These are phyloP conservation scores for Cutaneotrichosporon mucoides DNA, from an alignment of 1,284 basidiomycete species.

Conservation along the genomic window DNA sequence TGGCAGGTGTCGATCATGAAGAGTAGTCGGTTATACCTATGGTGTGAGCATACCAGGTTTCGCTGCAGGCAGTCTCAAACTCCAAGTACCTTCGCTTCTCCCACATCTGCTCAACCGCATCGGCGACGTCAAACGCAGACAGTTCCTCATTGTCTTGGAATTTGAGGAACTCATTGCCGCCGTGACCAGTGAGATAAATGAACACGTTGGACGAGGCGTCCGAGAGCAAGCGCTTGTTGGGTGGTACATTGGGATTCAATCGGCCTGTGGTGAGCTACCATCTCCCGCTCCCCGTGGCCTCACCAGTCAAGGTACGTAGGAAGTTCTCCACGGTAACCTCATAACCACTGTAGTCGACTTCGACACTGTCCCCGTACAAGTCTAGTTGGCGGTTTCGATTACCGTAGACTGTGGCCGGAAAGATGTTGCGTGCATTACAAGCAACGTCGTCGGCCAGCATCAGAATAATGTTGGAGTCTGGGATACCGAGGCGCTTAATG, in stretches of 20 bases:
- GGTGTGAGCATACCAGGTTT: background rate
- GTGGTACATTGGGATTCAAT: slow-evolving; percentile 64
- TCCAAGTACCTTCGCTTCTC: slow-evolving; percentile 75
- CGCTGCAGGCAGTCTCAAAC: too few species aligned
- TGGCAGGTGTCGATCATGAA: slow-evolving; percentile 99
- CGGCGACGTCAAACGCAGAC: slow-evolving; percentile 89
- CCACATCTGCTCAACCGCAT: slow-evolving; percentile 98
- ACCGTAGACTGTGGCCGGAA: slow-evolving; percentile 86
- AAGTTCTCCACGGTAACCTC: slow-evolving; percentile 98
- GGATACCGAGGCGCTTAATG: slow-evolving; percentile 94
- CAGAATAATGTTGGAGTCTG: slow-evolving; percentile 96
- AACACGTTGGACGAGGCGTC: slow-evolving; percentile 94
- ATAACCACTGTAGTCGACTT: slow-evolving; percentile 96
- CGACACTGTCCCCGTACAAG: slow-evolving; percentile 92
- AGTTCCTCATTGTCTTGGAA: slow-evolving; percentile 99
- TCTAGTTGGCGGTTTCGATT: slow-evolving; percentile 74
- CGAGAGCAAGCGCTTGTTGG: slow-evolving; percentile 83
- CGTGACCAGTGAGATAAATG: slow-evolving; percentile 97
- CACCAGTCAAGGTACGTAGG: slow-evolving; percentile 82
- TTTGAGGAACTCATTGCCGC: slow-evolving; percentile 96
- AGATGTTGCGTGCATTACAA: slow-evolving; percentile 88
- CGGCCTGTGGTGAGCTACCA: slow-evolving; percentile 59
- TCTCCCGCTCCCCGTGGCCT: slow-evolving; percentile 21
- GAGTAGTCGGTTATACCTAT: slow-evolving; percentile 90
- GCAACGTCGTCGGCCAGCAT: slow-evolving; percentile 98